Conservation (phyloP, 2,329 filamentous ascomycete genomes). For the Chaetomium sp. region DNA sequence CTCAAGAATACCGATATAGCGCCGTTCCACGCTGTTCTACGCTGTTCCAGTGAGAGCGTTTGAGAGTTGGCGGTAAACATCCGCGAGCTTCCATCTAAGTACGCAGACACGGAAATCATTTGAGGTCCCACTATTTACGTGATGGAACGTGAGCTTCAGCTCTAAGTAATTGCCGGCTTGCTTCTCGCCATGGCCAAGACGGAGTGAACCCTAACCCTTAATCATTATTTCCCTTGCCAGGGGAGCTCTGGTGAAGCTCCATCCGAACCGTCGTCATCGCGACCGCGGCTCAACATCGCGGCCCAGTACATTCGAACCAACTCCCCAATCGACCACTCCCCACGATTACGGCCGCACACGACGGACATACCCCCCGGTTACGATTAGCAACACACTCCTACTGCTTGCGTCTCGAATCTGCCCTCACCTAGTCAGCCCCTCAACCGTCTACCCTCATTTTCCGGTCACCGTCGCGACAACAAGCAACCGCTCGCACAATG, state of each 20-base stretch:
- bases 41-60: too few relatives aligned
- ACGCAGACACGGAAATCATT: background rate
- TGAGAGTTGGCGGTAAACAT: background rate
- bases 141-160: background rate
- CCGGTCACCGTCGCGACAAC: background rate
- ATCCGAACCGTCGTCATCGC: conserved; percentile 13
- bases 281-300: background rate
- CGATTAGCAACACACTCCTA: background rate
- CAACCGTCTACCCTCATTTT: background rate
- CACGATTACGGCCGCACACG: background rate
- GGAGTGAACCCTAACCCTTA: conserved; percentile 17
- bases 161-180: too few relatives aligned
- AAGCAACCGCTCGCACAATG: conserved; percentile 55
- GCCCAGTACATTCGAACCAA: background rate
- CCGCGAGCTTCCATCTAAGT: background rate
- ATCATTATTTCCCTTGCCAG: background rate
- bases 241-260: background rate
- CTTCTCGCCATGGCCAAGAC: too few relatives aligned
- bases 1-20: background rate
- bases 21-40: background rate
- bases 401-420: background rate
- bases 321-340: background rate
- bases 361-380: background rate
- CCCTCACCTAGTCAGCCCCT: background rate
- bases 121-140: background rate